Evolutionary conservation across 1,139 yeast species (phyloP).

Genomic region (Suzukiozyma palmioleophila): DNA sequence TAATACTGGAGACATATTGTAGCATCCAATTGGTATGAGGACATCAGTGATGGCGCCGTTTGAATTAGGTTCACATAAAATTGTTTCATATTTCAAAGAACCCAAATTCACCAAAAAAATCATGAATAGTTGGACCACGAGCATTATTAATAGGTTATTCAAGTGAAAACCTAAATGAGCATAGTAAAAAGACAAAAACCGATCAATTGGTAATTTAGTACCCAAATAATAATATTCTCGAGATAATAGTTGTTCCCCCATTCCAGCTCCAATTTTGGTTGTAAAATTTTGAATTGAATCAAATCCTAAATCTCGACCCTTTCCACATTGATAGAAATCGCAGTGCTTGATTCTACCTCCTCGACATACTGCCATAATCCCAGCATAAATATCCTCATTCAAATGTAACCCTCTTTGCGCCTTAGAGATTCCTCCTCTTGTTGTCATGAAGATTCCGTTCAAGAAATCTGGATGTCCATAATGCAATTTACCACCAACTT

Average conservation of each 20-base stretch:
- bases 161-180: slow-evolving; percentile 92
- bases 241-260: slow-evolving; percentile 88
- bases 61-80: slow-evolving; percentile 51
- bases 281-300: slow-evolving; percentile 81
- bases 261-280: slow-evolving; percentile 88
- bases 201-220: slow-evolving; percentile 70
- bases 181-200: slow-evolving; percentile 80
- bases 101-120: slow-evolving; percentile 65
- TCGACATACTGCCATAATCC: slow-evolving; percentile 74
- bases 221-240: slow-evolving; percentile 83
- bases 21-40: slow-evolving; percentile 69
- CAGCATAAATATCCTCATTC: slow-evolving; percentile 90
- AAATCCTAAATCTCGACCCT: slow-evolving; percentile 86
- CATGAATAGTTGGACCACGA: slow-evolving; percentile 71
- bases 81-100: slow-evolving; percentile 57
- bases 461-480: slow-evolving; percentile 92
- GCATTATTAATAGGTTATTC: slow-evolving; percentile 72
- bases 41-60: slow-evolving; percentile 52
- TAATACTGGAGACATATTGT: slow-evolving; percentile 66
- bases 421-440: slow-evolving; percentile 87
- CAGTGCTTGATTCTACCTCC: slow-evolving; percentile 88
- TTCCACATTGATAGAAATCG: slow-evolving; percentile 88
- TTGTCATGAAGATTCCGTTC: slow-evolving; percentile 81
- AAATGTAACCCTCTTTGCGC: slow-evolving; percentile 84
- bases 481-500: slow-evolving; percentile 82